Percentiles rank a stretch among this genome's conserved stretches.
Conservation (phyloP, 2,329 filamentous ascomycete genomes). For the Colletotrichum horii region DNA sequence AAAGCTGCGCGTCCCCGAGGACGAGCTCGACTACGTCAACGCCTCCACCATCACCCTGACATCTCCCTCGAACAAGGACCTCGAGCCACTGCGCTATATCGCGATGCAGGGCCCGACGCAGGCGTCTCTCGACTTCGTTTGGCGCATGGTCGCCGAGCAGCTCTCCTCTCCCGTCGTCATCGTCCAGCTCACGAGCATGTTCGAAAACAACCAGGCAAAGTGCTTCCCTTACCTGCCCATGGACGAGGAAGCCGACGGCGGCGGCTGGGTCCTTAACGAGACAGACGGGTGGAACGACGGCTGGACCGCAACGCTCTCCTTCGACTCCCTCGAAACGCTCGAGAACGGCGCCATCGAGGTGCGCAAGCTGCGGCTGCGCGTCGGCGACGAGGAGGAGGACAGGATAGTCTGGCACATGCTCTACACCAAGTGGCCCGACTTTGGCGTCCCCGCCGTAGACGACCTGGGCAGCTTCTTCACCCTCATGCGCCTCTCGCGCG, state of each 20-base stretch:
- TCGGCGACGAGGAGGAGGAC: constrained; percentile 45
- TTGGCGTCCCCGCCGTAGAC: constrained; percentile 75
- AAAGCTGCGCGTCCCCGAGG: constrained; percentile 77
- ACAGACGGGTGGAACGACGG: constrained; percentile 68
- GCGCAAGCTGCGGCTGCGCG: constrained; percentile 70
- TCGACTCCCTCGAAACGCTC: constrained; percentile 65
- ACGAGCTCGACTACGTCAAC: constrained; percentile 80
- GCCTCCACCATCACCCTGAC: constrained; percentile 72
- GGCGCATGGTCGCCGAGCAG: constrained; percentile 94
- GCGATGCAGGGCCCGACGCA: constrained; percentile 91
- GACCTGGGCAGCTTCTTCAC: constrained; percentile 72
- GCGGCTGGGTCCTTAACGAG: constrained; percentile 64
- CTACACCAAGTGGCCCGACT: constrained; percentile 90
- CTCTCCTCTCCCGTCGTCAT: constrained; percentile 75
- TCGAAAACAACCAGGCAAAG: constrained; percentile 79
- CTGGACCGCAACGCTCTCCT: constrained; percentile 71
- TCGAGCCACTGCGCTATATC: constrained; percentile 70
- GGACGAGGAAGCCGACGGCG: constrained; percentile 54
- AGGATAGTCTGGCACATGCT: constrained; percentile 79
- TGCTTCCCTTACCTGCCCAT: constrained; percentile 88
- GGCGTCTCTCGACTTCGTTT: constrained; percentile 80
- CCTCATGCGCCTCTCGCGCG: constrained; percentile 70
- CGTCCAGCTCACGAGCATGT: constrained; percentile 91
- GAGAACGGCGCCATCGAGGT: constrained; percentile 70
- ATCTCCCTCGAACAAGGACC: constrained; percentile 41